Evolutionary conservation across 495 filamentous ascomycete genomes (phyloP), one percentile per base, ranked within the genome.

Genomic region (Aspergillus coremiiformis): DNA sequence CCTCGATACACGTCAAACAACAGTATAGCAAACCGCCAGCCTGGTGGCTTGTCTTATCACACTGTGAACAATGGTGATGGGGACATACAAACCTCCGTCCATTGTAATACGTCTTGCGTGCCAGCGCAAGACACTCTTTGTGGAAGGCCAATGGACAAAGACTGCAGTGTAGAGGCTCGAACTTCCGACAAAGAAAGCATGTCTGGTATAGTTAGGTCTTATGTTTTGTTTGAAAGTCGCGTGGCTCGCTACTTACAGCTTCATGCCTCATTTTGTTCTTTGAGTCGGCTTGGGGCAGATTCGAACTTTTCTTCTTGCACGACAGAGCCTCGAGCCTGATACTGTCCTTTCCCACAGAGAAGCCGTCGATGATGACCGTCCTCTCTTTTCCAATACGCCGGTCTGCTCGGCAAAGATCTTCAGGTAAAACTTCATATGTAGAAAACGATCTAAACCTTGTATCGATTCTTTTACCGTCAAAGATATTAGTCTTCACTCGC

Each of bases 71-170:
- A 21, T 74, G 58, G 53, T 86, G 83, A 35, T 84, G 78, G 3
- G 80, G 68, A 52, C 83, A 86, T 37, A 67, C 67, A 47, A 81
- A 78, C 15, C 33, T 60, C 62, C n/a, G 57, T 44, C 27, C 63
- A 63, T 29, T 65, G 58, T 15, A 69, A 64, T 15, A 57, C 23
- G 50, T 66, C 67, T 1, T 15, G 6, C 47, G 33, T 0, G 69
- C 57, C 11, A 47, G 50, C 8, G 75, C 64, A 0, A 85, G 60
- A 53, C 83, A 86, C 5, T 62, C 49, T 26, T 59, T 51, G 55
- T 85, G 83, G 51, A 80, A 85, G 0, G 74, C 62, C 4, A 81
- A 68, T 5, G 82, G 82, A 52, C 83, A 86, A 3, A 70, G 60
- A 2, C 67, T 62, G 61, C 83, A 85, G 8, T 66, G 53, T 4